phyloP scores from a whole-genome alignment of 371 early-diverging fungal species.

The Apophysomyces elegans region DNA sequence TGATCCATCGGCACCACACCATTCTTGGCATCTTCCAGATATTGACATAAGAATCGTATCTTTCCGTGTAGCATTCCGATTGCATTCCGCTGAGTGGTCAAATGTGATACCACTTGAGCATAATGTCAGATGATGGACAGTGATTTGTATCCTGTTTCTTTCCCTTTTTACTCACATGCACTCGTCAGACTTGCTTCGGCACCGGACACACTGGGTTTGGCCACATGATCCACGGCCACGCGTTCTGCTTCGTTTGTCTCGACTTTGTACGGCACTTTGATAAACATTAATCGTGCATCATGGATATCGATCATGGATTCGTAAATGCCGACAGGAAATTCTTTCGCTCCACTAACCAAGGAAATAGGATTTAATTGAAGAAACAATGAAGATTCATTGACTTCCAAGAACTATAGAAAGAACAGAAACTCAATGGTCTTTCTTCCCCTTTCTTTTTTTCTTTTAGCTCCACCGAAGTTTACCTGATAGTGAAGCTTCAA shows the following conservation, averaged over 20 bases:
- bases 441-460: not conserved
- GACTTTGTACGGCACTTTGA: slow-evolving; percentile 71
- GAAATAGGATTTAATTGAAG: slow-evolving; percentile 75
- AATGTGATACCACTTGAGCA: slow-evolving; percentile 67
- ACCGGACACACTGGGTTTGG: slow-evolving; percentile 59
- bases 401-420: slow-evolving; percentile 60
- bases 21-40: slow-evolving; percentile 70
- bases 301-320: slow-evolving; percentile 80
- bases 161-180: slow-evolving; percentile 45
- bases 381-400: slow-evolving; percentile 81
- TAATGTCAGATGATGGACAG: not conserved
- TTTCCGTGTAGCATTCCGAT: slow-evolving; percentile 83
- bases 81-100: slow-evolving; percentile 80
- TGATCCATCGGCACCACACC: slow-evolving; percentile 74
- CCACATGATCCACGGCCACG: slow-evolving; percentile 87
- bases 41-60: slow-evolving; percentile 69
- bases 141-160: not conserved
- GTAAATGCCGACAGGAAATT: slow-evolving; percentile 80
- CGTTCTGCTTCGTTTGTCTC: slow-evolving; percentile 87
- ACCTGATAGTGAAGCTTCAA: slow-evolving; percentile 79
- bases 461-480: not conserved
- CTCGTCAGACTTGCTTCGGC: slow-evolving; percentile 60
- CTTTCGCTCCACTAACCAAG: slow-evolving; percentile 47
- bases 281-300: slow-evolving; percentile 67
- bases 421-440: slow-evolving; percentile 3